Evolutionary conservation across 768 basidiomycete species (phyloP), one percentile per base, ranked within the genome.

Genomic region (Boletus tomentosulus): DNA sequence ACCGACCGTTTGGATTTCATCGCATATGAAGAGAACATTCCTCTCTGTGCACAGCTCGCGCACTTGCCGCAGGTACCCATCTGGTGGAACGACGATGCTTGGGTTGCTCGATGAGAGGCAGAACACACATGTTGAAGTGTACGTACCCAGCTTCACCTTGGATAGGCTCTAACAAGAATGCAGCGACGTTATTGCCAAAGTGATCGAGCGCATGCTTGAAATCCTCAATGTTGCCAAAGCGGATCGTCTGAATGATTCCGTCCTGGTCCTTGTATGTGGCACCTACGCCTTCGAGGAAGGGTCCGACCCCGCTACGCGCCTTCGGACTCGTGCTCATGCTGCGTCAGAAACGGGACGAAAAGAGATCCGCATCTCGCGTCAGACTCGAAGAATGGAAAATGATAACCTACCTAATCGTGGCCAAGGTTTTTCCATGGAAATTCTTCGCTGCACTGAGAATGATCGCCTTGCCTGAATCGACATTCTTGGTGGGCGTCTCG

Each of bases 301-400:
- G 97, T 2, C 95, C 97, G 60, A 97, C 98, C 19, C 89, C 92
- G 31, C 65, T 74, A 35, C 92, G 84, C 63, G 83, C 84, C 55
- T 96, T 92, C 8, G 93, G 90, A 72, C 98, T 96, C 1, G 95
- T 98, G 66, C 87, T 90, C 92, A 95, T 90, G 66, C 89, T 91
- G 59, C 54, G 9, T 27, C 42, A 44, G 52, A 50, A 52, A 39
- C 56, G 41, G 54, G 60, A 34, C 51, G 33, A 34, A 33, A 16
- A 19, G n/a, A 42, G 3, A 4, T 12, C 3, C 41, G 12, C 10
- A 15, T 42, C 41, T 15, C 10, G 41, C 22, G 3, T 22, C 22
- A 8, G 39, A 41, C 22, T 24, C 39, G 19, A 15, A 4, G 24
- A 41, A 41, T 24, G 11, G n/a, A 37, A n/a, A 15, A 39, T 10